These are phyloP conservation scores for Hysterangium stoloniferum DNA, from an alignment of 768 basidiomycete species.

Conservation along the genomic window DNA sequence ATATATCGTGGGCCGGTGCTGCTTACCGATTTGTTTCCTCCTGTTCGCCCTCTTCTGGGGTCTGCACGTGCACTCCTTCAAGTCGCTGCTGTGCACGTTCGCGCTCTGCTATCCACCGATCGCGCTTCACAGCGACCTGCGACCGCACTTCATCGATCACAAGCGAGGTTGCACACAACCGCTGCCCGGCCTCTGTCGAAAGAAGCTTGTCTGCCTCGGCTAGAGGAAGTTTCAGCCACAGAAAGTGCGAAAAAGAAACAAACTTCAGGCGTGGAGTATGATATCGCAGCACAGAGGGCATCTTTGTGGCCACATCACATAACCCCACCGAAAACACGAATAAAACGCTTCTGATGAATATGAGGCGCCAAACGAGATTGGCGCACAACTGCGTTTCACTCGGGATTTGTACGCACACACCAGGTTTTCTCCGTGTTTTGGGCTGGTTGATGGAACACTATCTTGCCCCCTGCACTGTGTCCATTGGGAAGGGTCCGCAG, in stretches of 20 bases:
- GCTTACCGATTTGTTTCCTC: slow-evolving; percentile 45
- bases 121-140: slow-evolving; percentile 55
- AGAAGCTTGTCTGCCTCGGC: slow-evolving; percentile 11
- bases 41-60: slow-evolving; percentile 39
- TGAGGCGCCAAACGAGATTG: too few relatives aligned
- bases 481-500: too few relatives aligned
- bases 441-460: too few relatives aligned
- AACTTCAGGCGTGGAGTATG: neutral
- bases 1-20: too few relatives aligned
- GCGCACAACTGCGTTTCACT: too few relatives aligned
- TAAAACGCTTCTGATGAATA: too few relatives aligned
- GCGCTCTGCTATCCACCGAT: slow-evolving; percentile 53
- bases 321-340: too few relatives aligned
- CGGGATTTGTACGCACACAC: too few relatives aligned
- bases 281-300: neutral
- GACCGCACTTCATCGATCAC: slow-evolving; percentile 70
- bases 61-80: neutral
- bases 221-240: neutral
- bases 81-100: slow-evolving; percentile 33
- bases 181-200: neutral
- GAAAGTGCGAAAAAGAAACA: neutral
- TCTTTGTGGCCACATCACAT: too few relatives aligned
- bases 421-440: too few relatives aligned
- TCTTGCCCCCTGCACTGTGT: too few relatives aligned
- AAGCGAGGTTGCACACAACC: slow-evolving; percentile 60